phyloP scores from a whole-genome alignment of 2,329 filamentous ascomycete species.

The Penicillium paneum region DNA sequence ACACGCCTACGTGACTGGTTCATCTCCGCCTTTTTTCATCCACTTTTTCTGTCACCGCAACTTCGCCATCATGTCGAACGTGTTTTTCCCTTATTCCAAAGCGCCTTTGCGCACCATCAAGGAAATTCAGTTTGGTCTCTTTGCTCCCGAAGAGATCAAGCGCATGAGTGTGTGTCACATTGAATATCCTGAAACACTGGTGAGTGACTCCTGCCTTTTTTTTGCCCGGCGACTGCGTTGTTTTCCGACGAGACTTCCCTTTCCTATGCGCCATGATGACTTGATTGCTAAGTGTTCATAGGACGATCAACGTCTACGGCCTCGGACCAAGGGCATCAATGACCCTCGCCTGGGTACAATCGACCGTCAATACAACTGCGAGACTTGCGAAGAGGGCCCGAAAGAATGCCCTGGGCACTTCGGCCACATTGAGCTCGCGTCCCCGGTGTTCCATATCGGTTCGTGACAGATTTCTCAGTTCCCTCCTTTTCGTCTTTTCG shows the following conservation, averaged over 20 bases:
- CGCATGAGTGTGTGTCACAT: slow-evolving; percentile 97
- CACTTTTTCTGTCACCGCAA: slow-evolving; percentile 16
- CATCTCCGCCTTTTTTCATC: slow-evolving; percentile 10
- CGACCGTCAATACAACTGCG: slow-evolving; percentile 92
- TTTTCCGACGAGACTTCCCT: neutral
- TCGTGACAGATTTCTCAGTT: slow-evolving; percentile 17
- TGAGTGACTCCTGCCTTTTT: slow-evolving; percentile 30
- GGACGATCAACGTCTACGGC: slow-evolving; percentile 87
- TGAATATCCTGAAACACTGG: slow-evolving; percentile 98
- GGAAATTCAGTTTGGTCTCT: slow-evolving; percentile 97
- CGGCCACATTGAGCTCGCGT: slow-evolving; percentile 95
- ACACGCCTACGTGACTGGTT: slow-evolving; percentile 9
- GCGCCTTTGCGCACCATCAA: slow-evolving; percentile 95
- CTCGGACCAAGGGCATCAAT: slow-evolving; percentile 87
- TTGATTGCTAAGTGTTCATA: slow-evolving; percentile 29
- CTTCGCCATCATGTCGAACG: slow-evolving; percentile 76
- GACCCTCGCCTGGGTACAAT: slow-evolving; percentile 95
- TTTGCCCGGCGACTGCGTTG: neutral
- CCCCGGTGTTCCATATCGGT: slow-evolving; percentile 88
- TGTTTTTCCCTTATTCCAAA: slow-evolving; percentile 85
- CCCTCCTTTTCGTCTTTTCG: neutral
- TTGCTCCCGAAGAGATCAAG: slow-evolving; percentile 98
- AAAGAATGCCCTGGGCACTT: slow-evolving; percentile 97
- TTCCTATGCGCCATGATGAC: neutral
- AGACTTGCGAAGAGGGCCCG: slow-evolving; percentile 93